Evolutionary conservation across 139 green algal genomes (phyloP).

Genomic region (Bryopsis sp.): DNA sequence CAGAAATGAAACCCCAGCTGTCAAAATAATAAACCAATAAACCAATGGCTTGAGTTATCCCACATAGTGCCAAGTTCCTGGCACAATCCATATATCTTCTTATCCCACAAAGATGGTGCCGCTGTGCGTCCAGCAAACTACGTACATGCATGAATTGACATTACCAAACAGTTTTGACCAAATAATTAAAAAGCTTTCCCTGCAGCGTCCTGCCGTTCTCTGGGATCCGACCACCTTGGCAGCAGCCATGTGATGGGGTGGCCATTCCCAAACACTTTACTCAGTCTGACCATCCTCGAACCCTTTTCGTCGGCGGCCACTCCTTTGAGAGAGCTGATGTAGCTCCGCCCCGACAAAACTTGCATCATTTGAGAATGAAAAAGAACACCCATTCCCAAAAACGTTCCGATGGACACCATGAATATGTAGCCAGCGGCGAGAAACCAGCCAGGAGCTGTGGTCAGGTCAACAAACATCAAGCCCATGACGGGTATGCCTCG

Average conservation of each 20-base stretch:
- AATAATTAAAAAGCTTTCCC: too few relatives aligned
- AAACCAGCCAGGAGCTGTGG: neutral
- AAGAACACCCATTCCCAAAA: conserved; percentile 4
- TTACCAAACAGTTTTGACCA: too few relatives aligned
- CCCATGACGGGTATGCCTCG: neutral
- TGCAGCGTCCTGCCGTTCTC: too few relatives aligned
- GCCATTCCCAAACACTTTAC: neutral
- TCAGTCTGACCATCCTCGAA: neutral
- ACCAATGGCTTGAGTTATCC: too few relatives aligned
- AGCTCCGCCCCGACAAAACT: neutral
- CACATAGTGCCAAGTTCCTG: too few relatives aligned
- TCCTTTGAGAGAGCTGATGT: conserved; percentile 5
- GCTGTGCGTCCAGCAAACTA: too few relatives aligned
- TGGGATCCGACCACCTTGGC: neutral
- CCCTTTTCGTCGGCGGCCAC: neutral
- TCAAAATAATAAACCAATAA: too few relatives aligned
- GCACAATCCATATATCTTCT: too few relatives aligned
- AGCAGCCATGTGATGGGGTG: neutral
- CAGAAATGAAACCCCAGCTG: too few relatives aligned
- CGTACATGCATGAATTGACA: too few relatives aligned
- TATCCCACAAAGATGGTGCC: too few relatives aligned
- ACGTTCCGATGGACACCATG: neutral
- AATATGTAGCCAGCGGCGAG: conserved; percentile 14
- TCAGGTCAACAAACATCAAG: neutral
- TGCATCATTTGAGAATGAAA: conserved; percentile 11